These are phyloP conservation scores for Beauveria scarabaeidicola DNA, from an alignment of 2,329 filamentous ascomycete genomes.

Conservation along the genomic window DNA sequence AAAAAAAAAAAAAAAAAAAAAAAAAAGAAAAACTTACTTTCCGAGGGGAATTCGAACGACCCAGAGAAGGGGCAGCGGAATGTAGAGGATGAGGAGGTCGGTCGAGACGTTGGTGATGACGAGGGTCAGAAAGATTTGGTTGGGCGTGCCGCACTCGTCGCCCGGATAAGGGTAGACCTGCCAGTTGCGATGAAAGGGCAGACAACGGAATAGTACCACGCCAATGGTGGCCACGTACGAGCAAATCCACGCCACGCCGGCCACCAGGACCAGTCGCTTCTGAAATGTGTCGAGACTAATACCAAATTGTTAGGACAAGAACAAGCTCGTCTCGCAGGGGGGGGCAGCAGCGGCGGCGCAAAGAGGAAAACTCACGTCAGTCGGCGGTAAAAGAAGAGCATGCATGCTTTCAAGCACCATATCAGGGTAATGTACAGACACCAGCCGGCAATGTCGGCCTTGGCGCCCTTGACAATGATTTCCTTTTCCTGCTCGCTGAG, in stretches of 20 bases:
- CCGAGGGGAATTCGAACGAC: conserved; percentile 16
- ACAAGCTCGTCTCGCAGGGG: not conserved
- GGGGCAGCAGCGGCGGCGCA: not conserved
- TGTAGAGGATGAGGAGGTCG: conserved; percentile 18
- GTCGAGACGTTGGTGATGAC: conserved; percentile 19
- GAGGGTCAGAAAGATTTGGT: conserved; percentile 16
- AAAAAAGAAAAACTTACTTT: no score
- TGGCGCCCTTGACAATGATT: conserved; percentile 16
- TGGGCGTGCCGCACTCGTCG: conserved; percentile 16
- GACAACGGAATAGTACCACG: conserved; percentile 16
- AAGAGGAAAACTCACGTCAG: conserved; percentile 24
- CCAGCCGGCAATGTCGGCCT: conserved; percentile 24
- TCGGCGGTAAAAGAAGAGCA: conserved; percentile 30
- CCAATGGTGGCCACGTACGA: conserved; percentile 16
- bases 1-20: no score
- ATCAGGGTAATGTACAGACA: conserved; percentile 28
- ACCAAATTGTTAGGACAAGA: not conserved
- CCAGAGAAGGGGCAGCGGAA: conserved; percentile 18
- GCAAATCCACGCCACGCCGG: conserved; percentile 13
- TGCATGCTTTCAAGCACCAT: conserved; percentile 31
- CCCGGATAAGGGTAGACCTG: conserved; percentile 19
- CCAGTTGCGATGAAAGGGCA: conserved; percentile 19
- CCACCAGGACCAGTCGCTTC: conserved; percentile 14
- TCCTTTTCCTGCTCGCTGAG: conserved; percentile 12
- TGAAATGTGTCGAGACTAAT: conserved; percentile 17